Evolutionary conservation across 2,329 filamentous ascomycete genomes (phyloP).

Genomic region (Fragosphaeria purpurea): DNA sequence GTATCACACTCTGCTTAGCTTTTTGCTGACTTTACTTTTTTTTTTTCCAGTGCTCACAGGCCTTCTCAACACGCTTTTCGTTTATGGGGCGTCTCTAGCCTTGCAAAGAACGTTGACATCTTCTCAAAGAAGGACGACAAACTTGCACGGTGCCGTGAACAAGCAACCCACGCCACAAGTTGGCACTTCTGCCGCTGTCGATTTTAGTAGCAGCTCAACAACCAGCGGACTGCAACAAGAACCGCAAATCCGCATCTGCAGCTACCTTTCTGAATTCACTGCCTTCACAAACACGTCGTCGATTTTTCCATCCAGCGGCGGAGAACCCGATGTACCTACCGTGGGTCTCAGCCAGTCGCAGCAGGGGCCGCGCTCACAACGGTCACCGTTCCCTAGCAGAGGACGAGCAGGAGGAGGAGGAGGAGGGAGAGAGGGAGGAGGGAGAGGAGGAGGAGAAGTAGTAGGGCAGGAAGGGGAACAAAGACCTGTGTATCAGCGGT

Average conservation of each 20-base stretch:
- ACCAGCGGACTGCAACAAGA: background rate
- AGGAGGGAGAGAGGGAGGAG: no score
- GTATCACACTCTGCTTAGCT: no score
- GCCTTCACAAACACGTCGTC: constrained; percentile 10
- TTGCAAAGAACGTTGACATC: no score
- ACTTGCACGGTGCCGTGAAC: no score
- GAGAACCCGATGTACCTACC: background rate
- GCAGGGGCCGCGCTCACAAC: background rate
- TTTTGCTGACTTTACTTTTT: background rate
- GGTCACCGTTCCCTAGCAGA: background rate
- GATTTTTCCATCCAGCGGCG: background rate
- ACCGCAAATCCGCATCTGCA: constrained; percentile 5
- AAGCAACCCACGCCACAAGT: no score
- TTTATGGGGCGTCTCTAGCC: constrained; percentile 13
- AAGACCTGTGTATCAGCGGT: no score
- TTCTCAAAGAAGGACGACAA: no score
- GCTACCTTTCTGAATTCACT: constrained; percentile 13
- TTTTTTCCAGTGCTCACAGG: constrained; percentile 21
- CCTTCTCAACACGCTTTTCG: constrained; percentile 19
- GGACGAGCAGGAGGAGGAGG: no score
- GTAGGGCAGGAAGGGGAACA: no score
- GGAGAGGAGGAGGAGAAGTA: no score
- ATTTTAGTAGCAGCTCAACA: no score
- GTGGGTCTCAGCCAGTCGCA: background rate
- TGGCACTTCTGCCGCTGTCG: no score